A percentile compares a stretch with the other conserved stretches of the same genome.
Conservation (phyloP, 2,329 filamentous ascomycete species). For the Xylariaceae sp. region DNA sequence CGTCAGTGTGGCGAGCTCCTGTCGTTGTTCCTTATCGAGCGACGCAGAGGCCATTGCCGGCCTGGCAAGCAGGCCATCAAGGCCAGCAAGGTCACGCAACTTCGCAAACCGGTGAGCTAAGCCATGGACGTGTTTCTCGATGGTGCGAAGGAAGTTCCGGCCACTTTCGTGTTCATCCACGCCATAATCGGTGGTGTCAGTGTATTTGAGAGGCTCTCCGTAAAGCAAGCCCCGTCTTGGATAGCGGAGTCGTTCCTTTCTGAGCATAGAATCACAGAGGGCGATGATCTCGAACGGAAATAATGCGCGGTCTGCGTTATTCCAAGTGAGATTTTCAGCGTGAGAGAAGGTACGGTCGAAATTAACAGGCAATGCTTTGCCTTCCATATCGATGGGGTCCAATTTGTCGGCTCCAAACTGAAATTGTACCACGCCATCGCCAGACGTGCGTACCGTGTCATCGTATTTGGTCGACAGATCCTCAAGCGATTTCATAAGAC, state of each 20-base stretch:
- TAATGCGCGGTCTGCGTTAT: conserved; percentile 70
- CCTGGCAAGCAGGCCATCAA: conserved; percentile 37
- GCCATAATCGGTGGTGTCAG: conserved; percentile 63
- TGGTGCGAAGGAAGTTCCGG: conserved; percentile 74
- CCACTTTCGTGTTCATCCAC: conserved; percentile 80
- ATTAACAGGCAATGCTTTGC: conserved; percentile 83
- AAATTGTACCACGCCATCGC: conserved; percentile 87
- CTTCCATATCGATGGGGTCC: conserved; percentile 97
- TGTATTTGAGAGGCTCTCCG: conserved; percentile 61
- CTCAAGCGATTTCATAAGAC: conserved; percentile 96
- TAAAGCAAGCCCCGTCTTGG: conserved; percentile 58
- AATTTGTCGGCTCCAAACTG: conserved; percentile 95
- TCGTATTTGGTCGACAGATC: conserved; percentile 93
- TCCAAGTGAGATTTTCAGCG: conserved; percentile 69
- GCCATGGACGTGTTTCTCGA: conserved; percentile 67
- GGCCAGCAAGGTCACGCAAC: conserved; percentile 47
- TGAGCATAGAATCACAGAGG: conserved; percentile 65
- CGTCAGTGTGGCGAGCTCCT: conserved; percentile 7
- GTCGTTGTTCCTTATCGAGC: conserved; percentile 8
- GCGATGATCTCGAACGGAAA: conserved; percentile 68
- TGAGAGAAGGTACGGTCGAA: conserved; percentile 91
- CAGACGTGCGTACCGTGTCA: conserved; percentile 88
- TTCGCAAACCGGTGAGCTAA: conserved; percentile 58
- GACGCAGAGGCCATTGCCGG: conserved; percentile 10
- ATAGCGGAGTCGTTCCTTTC: conserved; percentile 63